These are phyloP conservation scores for Simplicillium aogashimaense DNA, from an alignment of 2,329 filamentous ascomycete species.

Conservation along the genomic window DNA sequence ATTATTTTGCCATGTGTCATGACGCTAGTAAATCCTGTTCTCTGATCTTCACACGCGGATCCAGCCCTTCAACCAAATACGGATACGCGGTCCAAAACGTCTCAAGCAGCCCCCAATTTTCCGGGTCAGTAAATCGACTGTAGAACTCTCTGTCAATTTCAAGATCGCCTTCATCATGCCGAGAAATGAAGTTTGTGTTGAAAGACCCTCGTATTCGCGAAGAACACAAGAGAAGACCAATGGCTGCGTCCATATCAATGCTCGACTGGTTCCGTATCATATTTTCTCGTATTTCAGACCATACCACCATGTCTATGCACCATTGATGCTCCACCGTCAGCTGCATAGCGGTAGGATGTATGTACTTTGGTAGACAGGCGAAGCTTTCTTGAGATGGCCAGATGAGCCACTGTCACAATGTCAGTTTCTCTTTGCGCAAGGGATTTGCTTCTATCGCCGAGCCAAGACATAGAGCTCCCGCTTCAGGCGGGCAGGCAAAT, in stretches of 20 bases:
- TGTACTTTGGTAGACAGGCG: not conserved
- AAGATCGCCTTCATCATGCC: not conserved
- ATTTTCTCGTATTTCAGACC: not conserved
- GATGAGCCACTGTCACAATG: not conserved
- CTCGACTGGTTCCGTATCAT: conserved; percentile 1
- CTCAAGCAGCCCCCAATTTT: not conserved
- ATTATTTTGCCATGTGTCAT: too few species aligned
- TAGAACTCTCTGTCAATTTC: not conserved
- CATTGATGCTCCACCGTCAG: conserved; percentile 1
- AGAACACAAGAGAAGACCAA: not conserved
- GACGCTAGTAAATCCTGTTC: not conserved
- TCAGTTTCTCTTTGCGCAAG: not conserved
- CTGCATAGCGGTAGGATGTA: conserved; percentile 1
- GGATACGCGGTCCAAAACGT: conserved; percentile 1
- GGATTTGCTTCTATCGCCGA: too few species aligned
- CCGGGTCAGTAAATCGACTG: not conserved
- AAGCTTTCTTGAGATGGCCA: not conserved
- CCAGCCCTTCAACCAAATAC: not conserved
- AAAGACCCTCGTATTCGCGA: conserved; percentile 1
- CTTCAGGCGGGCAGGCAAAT: too few species aligned
- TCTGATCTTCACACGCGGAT: not conserved
- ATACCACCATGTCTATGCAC: conserved; percentile 1
- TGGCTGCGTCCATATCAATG: conserved; percentile 1
- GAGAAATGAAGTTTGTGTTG: not conserved
- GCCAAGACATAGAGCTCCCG: too few species aligned